Evolutionary conservation across 2,329 filamentous ascomycete genomes (phyloP), one percentile per base, ranked within the genome.

Genomic region (Penicillium brasilianum): DNA sequence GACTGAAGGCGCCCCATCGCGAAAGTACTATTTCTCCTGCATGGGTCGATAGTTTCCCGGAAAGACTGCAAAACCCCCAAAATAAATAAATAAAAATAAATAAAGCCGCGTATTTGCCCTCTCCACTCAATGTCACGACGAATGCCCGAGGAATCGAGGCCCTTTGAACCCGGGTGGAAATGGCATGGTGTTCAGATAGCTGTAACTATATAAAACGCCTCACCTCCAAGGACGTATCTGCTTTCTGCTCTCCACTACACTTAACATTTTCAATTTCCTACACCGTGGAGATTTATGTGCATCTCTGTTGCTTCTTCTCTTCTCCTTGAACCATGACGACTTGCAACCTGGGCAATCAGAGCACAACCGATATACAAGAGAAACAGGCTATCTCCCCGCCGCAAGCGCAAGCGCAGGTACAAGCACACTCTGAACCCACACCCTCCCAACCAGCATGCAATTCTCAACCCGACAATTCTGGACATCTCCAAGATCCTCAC

Each of bases 311-410:
- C 50, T 13, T 60, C 59, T 16, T 61, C 59, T 44, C 54, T 57
- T 37, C 34, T 61, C 20, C 37, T 56, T 36, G 59, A 61, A 61
- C 59, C 59, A 61, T 61, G 59, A 61, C 59, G 8, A 58, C 54
- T 7, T 50, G 50, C 14, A 16, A 54, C 6, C 34, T 50, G 34
- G 58, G 54, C 4, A 50, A 50, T 13, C 43, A 55, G 18, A 50
- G 8, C 16, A 3, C 54, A 28, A 36, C 32, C 14, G 50, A 48
- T 49, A 36, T 16, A 25, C 41, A 57, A 48, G 59, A 58, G 20
- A 57, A 52, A 52, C 50, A 36, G n/a, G 14, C 30, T 7, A 22
- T 30, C 25, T 25, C 13, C 30, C 13, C 14, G 20, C 41, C 14
- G 53, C 22, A 48, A 48, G 48, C 32, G 18, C 43, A 37, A 39